Evolutionary conservation across 2,329 filamentous ascomycete species (phyloP), one percentile per base, ranked within the genome.

Genomic region (Colletotrichum orchidophilum): DNA sequence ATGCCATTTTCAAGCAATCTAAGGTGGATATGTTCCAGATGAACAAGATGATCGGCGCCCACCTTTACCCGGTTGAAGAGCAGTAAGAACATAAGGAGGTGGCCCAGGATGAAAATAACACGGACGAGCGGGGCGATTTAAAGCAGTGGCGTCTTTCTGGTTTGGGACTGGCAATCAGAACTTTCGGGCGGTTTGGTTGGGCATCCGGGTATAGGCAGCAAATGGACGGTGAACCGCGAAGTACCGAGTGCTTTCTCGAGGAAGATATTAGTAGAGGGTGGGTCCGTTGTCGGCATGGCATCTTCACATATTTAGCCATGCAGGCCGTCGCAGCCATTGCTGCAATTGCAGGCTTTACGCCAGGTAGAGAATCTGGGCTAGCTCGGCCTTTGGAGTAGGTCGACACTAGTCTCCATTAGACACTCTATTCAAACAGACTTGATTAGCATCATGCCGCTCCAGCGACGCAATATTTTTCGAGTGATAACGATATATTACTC

Each of bases 21-120:
- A 93, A 90, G 77, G 93, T 99, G 60, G 94, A 98, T 82, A 99
- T 99, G 96, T 99, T 99, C 82, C 95, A 94, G 75, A 98, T 99
- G 96, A 98, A 97, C 86, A 98, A 98, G 86, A 90, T 97, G 18
- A 90, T 98, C 12, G 94, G 94, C 73, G 92, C 93, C 79, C 96
- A 98, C 78, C 86, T 98, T 49, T 98, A 97, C 79, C 93, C 93
- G 2, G 87, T 94, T 58, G 94, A 96, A 63, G 90, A 81, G 68
- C 79, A 80, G 71, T 63, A 39, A 59, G n/a, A 39, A 26, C 2
- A 31, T 27, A 13, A 52, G 49, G 21, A 52, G 2, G 12, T 24
- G 49, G 24, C 52, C 49, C 33, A 53, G 11, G 21, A 59, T 29
- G 24, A 55, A 54, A 13, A 52, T 27, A n/a, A 8, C 13, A 39